Evolutionary conservation across 345 rosid genomes (phyloP).

Genomic region (Lepidium africanum): DNA sequence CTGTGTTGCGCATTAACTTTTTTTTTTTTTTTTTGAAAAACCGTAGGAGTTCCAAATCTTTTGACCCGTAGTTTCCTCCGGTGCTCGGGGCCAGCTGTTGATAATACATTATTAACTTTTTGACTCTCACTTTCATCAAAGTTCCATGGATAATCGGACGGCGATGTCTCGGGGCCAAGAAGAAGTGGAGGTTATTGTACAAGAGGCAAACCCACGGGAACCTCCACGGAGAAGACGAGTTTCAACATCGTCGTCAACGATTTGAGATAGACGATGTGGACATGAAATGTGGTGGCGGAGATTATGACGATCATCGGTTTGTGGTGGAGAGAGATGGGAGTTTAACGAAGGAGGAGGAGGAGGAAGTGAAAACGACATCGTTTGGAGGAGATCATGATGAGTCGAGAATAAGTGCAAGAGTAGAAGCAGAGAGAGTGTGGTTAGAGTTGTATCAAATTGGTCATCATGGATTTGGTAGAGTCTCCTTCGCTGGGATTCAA

Average conservation of each 20-base stretch:
- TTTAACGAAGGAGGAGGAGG: slow-evolving; percentile 19
- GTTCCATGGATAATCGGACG: slow-evolving; percentile 63
- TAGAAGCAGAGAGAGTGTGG: slow-evolving; percentile 64
- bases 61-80: too few species aligned
- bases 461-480: slow-evolving; percentile 87
- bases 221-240: slow-evolving; percentile 8
- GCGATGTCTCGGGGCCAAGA: slow-evolving; percentile 40
- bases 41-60: too few species aligned
- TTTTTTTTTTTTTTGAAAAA: too few species aligned
- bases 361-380: slow-evolving; percentile 8
- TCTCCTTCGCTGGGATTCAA: slow-evolving; percentile 54
- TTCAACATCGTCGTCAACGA: slow-evolving; percentile 3
- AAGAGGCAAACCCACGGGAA: neutral
- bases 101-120: slow-evolving; percentile 49
- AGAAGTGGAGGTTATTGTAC: neutral
- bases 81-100: too few species aligned
- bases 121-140: slow-evolving; percentile 62
- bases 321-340: slow-evolving; percentile 37
- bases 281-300: slow-evolving; percentile 10
- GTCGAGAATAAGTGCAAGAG: slow-evolving; percentile 34
- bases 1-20: slow-evolving; percentile 66
- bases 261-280: slow-evolving; percentile 20
- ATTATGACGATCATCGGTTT: slow-evolving; percentile 21
- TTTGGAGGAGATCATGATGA: slow-evolving; percentile 24
- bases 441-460: slow-evolving; percentile 71